These are phyloP conservation scores for Centaurea solstitialis DNA, from an alignment of 129 eudicot genomes.

Conservation along the genomic window DNA sequence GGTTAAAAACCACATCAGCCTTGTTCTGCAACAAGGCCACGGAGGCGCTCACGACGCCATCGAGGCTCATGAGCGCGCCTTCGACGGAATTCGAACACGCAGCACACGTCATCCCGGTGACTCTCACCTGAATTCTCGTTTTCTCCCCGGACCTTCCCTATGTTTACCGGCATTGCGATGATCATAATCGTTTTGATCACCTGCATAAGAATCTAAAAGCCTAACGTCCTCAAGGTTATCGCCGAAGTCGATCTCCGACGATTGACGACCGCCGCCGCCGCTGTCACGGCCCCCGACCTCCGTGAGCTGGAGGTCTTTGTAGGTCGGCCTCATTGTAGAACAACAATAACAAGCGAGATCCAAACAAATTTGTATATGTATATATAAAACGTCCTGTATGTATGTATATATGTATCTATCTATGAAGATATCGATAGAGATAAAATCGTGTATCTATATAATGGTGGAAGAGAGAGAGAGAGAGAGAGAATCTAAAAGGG, in stretches of 20 bases:
- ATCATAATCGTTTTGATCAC: background rate
- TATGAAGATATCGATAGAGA: background rate
- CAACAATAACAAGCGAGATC: conserved; percentile 19
- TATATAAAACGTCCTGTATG: conserved; percentile 5
- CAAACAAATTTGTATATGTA: background rate
- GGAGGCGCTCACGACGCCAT: conserved; percentile 70
- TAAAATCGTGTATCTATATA: background rate
- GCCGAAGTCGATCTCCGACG: conserved; percentile 35
- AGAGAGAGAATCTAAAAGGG: conserved; percentile 13
- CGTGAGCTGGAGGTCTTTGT: conserved; percentile 57
- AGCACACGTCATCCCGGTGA: conserved; percentile 92
- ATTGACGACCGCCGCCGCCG: conserved; percentile 24
- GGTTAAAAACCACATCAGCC: conserved; percentile 65
- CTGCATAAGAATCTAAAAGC: conserved; percentile 57
- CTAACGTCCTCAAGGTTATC: conserved; percentile 59
- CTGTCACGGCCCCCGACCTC: conserved; percentile 28
- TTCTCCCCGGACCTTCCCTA: background rate
- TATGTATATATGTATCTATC: background rate
- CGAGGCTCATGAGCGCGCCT: conserved; percentile 58
- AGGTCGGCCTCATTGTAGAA: conserved; percentile 49
- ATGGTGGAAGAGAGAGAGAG: conserved; percentile 10
- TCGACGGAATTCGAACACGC: conserved; percentile 89
- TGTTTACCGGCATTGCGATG: conserved; percentile 7
- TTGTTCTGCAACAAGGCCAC: conserved; percentile 84
- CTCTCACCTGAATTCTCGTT: conserved; percentile 61